phyloP scores from a whole-genome alignment of 2,329 filamentous ascomycete species.

The Dissoconium aciculare region DNA sequence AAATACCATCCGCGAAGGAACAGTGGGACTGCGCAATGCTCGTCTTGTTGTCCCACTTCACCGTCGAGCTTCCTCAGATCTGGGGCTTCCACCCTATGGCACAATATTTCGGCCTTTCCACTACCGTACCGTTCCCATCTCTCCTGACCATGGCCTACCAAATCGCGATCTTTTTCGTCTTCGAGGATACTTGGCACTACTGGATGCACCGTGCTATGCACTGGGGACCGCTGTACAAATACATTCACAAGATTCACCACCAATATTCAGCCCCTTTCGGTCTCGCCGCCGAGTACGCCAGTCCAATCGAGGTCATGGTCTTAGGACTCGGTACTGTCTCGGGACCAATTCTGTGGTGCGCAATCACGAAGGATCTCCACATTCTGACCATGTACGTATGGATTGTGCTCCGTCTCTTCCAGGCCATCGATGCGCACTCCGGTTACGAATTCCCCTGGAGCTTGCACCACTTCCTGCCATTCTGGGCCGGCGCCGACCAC shows the following conservation, averaged over 20 bases:
- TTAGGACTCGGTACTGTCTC: conserved; percentile 78
- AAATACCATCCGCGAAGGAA: conserved; percentile 82
- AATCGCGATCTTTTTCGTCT: conserved; percentile 82
- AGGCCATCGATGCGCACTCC: conserved; percentile 94
- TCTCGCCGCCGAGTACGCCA: conserved; percentile 91
- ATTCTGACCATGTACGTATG: conserved; percentile 96
- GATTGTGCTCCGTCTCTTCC: conserved; percentile 86
- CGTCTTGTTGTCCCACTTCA: conserved; percentile 90
- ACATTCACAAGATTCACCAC: conserved; percentile 97
- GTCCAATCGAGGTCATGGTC: conserved; percentile 91
- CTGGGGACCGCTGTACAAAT: conserved; percentile 88
- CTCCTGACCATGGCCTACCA: conserved; percentile 78
- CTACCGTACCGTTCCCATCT: conserved; percentile 76
- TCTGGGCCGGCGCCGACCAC: conserved; percentile 95
- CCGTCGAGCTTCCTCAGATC: conserved; percentile 94
- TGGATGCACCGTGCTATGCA: conserved; percentile 88
- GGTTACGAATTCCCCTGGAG: conserved; percentile 99
- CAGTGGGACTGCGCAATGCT: conserved; percentile 90
- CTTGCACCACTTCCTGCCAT: conserved; percentile 83
- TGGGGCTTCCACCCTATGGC: conserved; percentile 98
- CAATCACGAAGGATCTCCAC: conserved; percentile 72
- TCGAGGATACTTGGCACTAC: conserved; percentile 98
- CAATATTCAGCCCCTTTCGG: conserved; percentile 97
- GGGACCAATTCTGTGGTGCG: conserved; percentile 68
- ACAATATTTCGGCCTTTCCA: conserved; percentile 78